A percentile compares a stretch with the other conserved stretches of the same genome.
Conservation (phyloP, 1,284 basidiomycete species). For the Lentinula novae-zelandiae region DNA sequence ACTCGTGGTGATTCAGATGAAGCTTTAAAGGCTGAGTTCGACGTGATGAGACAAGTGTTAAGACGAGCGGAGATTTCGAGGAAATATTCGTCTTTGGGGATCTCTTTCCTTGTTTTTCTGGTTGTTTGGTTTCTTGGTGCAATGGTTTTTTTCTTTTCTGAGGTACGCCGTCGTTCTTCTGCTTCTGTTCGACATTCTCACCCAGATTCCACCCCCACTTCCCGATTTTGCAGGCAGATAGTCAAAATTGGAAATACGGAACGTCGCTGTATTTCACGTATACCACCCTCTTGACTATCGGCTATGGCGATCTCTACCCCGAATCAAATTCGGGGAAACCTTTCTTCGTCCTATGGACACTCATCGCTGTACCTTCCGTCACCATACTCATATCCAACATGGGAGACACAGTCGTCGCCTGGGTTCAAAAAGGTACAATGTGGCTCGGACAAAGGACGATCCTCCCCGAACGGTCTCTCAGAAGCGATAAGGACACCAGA, state of each 20-base stretch:
- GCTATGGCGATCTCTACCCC: conserved; percentile 36
- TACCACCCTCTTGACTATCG: conserved; percentile 33
- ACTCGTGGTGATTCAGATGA: background rate
- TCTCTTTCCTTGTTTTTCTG: conserved; percentile 28
- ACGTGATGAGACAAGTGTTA: conserved; percentile 33
- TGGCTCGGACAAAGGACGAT: conserved; percentile 26
- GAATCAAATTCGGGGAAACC: conserved; percentile 31
- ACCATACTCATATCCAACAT: conserved; percentile 36
- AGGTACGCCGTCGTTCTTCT: conserved; percentile 21
- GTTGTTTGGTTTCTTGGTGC: conserved; percentile 35
- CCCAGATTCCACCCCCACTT: background rate
- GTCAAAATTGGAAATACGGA: conserved; percentile 30
- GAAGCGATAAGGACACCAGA: background rate
- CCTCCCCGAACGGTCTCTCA: conserved; percentile 21
- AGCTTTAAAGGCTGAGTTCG: conserved; percentile 27
- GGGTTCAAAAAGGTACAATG: conserved; percentile 26
- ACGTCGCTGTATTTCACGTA: conserved; percentile 35
- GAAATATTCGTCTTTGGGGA: conserved; percentile 26
- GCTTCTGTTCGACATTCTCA: background rate
- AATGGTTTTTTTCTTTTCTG: conserved; percentile 31
- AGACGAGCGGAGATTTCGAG: conserved; percentile 21
- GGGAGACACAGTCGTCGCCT: conserved; percentile 30
- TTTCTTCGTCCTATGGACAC: conserved; percentile 37
- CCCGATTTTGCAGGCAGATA: background rate
- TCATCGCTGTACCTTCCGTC: conserved; percentile 35